Evolutionary conservation across 2,329 filamentous ascomycete genomes (phyloP), one percentile per base, ranked within the genome.

Genomic region (Fusarium circinatum): DNA sequence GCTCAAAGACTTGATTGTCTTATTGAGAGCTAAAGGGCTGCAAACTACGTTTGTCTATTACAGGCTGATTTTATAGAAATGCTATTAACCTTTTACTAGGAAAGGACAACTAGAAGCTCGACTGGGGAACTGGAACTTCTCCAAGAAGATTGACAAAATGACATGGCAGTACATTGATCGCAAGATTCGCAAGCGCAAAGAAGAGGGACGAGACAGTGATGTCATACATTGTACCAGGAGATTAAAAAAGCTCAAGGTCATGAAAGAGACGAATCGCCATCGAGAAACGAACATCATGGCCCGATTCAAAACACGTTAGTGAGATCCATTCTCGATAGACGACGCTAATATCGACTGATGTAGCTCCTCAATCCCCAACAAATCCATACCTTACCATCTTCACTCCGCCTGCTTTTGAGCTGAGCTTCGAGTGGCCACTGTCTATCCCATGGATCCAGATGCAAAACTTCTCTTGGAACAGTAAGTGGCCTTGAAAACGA

Each of bases 1-100:
- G 0, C 45, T 30, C 2, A 22, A 22, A 4, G 20, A 30, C 0
- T 22, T 48, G 9, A 1, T 3, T 0, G 5, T 2, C 0, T 3
- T 48, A 1, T 0, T 54, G 2, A 28, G 5, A 17, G 34, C 14
- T 22, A 34, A 8, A 17, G 34, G 51, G 0, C 0, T 54, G 0
- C 7, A 22, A 0, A 4, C 2, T 0, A 3, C 51, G 49, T 54
- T 22, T 17, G 24, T 36, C 11, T 5, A 30, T 30, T 0, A 30
- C 11, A 30, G 30, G 30, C 1, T 0, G 30, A 1, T 11, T 4
- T 5, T 30, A 12, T 30, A 12, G 30, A 12, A 12, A 34, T 5
- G 2, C 5, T 0, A 4, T 5, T 58, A 8, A 48, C 24, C 1
- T 3, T 4, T 2, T 2, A 9, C 1, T 8, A 57, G 55, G 0